Evolutionary conservation across 2,329 filamentous ascomycete species (phyloP).

Genomic region (Aspergillus hiratsukae): DNA sequence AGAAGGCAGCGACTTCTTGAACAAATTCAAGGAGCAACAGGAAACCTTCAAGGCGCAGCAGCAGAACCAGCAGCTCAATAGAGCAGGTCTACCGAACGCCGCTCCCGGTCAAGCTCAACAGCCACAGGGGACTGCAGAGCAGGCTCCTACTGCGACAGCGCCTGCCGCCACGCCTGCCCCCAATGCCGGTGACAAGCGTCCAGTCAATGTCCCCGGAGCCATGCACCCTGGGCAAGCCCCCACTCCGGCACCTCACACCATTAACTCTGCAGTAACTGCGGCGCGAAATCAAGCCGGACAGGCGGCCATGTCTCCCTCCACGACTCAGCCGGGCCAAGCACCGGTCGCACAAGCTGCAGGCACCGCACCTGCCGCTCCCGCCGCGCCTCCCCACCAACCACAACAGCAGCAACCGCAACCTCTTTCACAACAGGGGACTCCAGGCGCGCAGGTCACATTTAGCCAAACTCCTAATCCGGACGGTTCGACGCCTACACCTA

Average conservation of each 20-base stretch:
- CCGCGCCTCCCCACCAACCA: conserved; percentile 17
- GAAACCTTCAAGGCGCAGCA: conserved; percentile 40
- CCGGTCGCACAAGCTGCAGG: conserved; percentile 26
- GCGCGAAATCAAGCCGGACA: conserved; percentile 39
- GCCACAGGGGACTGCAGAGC: conserved; percentile 16
- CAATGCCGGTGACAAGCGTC: conserved; percentile 14
- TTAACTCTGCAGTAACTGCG: conserved; percentile 46
- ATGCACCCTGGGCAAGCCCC: conserved; percentile 32
- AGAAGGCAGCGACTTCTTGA: conserved; percentile 44
- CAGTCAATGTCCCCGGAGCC: conserved; percentile 22
- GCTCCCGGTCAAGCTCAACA: conserved; percentile 5
- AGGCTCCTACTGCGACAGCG: conserved; percentile 15
- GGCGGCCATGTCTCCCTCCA: conserved; percentile 33
- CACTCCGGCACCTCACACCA: conserved; percentile 42
- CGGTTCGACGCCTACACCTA: conserved; percentile 28
- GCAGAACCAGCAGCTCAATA: conserved; percentile 25
- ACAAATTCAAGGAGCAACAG: conserved; percentile 47
- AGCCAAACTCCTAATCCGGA: conserved; percentile 28
- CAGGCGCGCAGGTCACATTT: conserved; percentile 25
- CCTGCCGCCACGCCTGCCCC: conserved; percentile 8
- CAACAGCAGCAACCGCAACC: conserved; percentile 22
- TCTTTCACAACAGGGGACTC: conserved; percentile 27
- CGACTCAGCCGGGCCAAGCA: conserved; percentile 29
- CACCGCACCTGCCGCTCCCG: conserved; percentile 19
- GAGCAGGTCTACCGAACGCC: conserved; percentile 15